These are phyloP conservation scores for Calonectria multiphialidica DNA, from an alignment of 2,329 filamentous ascomycete species.

Conservation along the genomic window DNA sequence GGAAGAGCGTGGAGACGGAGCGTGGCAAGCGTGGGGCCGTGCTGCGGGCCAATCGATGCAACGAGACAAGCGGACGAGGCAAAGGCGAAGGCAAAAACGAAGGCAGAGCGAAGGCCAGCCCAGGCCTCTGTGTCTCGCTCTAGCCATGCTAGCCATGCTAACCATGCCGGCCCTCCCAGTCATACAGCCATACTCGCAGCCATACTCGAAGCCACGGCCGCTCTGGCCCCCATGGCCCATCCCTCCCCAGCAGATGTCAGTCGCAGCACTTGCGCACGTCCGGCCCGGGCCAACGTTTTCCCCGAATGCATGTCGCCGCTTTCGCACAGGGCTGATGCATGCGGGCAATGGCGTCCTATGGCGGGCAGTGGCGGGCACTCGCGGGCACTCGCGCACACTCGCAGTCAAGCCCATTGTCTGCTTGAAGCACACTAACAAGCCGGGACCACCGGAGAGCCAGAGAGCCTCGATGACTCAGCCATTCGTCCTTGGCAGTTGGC, in stretches of 20 bases:
- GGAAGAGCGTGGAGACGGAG: slow-evolving; percentile 13
- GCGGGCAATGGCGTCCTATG: slow-evolving; percentile 7
- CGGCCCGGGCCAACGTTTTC: slow-evolving; percentile 5
- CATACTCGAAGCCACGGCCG: too few relatives aligned
- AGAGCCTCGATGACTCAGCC: background rate
- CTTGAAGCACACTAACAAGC: background rate
- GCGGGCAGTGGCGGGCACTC: background rate
- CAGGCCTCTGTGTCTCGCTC: background rate
- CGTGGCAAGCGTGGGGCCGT: slow-evolving; percentile 10
- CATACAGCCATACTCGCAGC: too few relatives aligned
- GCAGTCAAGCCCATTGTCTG: background rate
- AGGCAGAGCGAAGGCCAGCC: background rate
- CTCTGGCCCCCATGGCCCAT: too few relatives aligned
- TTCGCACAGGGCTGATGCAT: slow-evolving; percentile 10
- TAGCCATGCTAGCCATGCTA: background rate
- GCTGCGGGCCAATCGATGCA: background rate
- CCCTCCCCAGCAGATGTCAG: too few relatives aligned
- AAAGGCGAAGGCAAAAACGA: too few relatives aligned
- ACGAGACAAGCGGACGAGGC: background rate
- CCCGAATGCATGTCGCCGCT: slow-evolving; percentile 8
- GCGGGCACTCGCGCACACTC: background rate
- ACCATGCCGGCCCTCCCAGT: background rate
- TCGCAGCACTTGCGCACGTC: background rate
- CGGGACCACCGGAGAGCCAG: background rate
- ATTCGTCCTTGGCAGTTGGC: background rate